Evolutionary conservation across 345 rosid genomes (phyloP), one percentile per base, ranked within the genome.

Genomic region (Eucalyptus regnans): DNA sequence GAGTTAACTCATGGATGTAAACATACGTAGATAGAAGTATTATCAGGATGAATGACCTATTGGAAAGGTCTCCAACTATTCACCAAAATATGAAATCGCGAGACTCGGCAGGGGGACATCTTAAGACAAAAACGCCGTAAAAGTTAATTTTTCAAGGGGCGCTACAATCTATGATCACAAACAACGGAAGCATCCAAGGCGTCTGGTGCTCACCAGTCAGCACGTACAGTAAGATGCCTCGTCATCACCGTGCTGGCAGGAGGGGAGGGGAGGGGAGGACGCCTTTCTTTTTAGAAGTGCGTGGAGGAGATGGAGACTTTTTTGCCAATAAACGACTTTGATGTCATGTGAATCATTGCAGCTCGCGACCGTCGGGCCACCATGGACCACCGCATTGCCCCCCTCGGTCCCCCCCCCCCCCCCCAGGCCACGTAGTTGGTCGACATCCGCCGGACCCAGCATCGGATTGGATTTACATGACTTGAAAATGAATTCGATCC

Each of bases 21-120:
- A 25, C 29, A 56, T 4, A 25, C 62, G 23, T 0, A 22, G 0
- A 18, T 56, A 56, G 0, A 25, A 23, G 62, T 0, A 56, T 22
- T 0, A 56, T 9, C 12, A 23, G 29, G 29, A 23, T 0, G 27
- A 5, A 0, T 56, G 62, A 23, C 27, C 62, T 22, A 23, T 9
- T 56, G 62, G 62, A 25, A 56, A 56, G 29, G 62, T 56, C 27
- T 56, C 62, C 29, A 23, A 5, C 52, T 5, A 2, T 52, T 52
- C 58, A 52, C 58, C 58, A 52, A 52, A 52, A 52, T 52, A 20
- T 52, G 7, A 52, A 52, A 56, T 23, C 12, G 29, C 0, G 29
- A 22, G 29, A 56, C 62, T 4, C 62, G 29, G 29, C 12, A 56
- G 6, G 29, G 4, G 62, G 62, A 56, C 62, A 56, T 56, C 25